Evolutionary conservation across 208 protist genomes (phyloP).

Genomic region (Trypanosoma boissoni): DNA sequence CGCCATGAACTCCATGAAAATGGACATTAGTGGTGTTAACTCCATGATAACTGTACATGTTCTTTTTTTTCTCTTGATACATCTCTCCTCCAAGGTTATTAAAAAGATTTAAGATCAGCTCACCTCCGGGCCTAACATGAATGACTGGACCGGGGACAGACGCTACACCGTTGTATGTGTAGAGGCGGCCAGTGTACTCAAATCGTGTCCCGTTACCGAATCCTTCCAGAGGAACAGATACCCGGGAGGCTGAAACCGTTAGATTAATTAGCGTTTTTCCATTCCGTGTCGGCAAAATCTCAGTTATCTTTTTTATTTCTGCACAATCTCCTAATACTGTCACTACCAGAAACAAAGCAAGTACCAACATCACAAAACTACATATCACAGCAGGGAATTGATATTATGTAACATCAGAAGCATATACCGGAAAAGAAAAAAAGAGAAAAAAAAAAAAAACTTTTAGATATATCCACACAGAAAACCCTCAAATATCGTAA

Average conservation of each 20-base stretch:
- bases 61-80: neutral
- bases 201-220: constrained; percentile 41
- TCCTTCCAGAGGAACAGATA: constrained; percentile 49
- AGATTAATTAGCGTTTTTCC: constrained; percentile 54
- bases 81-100: constrained; percentile 56
- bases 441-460: constrained; percentile 18
- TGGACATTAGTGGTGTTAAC: constrained; percentile 82
- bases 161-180: constrained; percentile 30
- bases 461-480: neutral
- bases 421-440: constrained; percentile 8
- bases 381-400: neutral
- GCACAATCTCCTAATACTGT: neutral
- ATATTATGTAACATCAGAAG: constrained; percentile 13
- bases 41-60: constrained; percentile 53
- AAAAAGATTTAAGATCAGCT: constrained; percentile 50
- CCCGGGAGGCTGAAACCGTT: constrained; percentile 27
- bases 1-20: constrained; percentile 80
- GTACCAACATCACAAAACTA: neutral
- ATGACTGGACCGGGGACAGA: constrained; percentile 67
- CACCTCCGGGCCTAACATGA: constrained; percentile 62
- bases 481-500: neutral
- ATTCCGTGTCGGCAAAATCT: constrained; percentile 32
- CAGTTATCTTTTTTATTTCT: constrained; percentile 22
- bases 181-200: constrained; percentile 72
- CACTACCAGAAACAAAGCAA: constrained; percentile 13